Percentiles rank a stretch among this genome's conserved stretches.
Evolutionary conservation across 1,284 basidiomycete species (phyloP).

Genomic region (Ganoderma lingzhi): DNA sequence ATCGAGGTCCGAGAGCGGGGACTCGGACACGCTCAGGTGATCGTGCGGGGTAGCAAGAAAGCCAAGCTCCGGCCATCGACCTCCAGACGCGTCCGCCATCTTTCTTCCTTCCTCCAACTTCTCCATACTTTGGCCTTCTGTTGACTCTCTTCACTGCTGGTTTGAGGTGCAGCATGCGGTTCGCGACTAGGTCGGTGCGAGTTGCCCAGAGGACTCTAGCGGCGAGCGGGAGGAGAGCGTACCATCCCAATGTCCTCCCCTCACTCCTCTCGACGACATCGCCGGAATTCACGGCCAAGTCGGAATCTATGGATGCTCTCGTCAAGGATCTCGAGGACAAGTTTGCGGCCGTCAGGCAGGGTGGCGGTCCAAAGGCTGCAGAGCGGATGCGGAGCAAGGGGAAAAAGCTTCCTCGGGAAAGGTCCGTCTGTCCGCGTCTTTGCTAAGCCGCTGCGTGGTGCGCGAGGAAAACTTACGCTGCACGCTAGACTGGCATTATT

Average conservation of each 20-base stretch:
- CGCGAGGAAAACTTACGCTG: background rate
- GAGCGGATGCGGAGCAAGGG: slow-evolving; percentile 83
- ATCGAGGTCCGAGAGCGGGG: background rate
- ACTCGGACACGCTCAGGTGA: slow-evolving; percentile 29
- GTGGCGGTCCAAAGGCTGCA: slow-evolving; percentile 74
- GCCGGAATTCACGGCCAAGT: slow-evolving; percentile 73
- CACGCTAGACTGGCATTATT: slow-evolving; percentile 63
- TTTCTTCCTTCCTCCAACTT: background rate
- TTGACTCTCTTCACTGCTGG: background rate
- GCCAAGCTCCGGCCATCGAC: slow-evolving; percentile 24
- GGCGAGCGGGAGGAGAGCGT: slow-evolving; percentile 40
- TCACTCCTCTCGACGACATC: slow-evolving; percentile 72
- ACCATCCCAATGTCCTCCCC: slow-evolving; percentile 79
- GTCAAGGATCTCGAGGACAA: slow-evolving; percentile 70
- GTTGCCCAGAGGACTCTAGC: slow-evolving; percentile 23
- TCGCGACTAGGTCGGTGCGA: slow-evolving; percentile 21
- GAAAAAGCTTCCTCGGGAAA: slow-evolving; percentile 88
- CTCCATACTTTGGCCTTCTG: background rate
- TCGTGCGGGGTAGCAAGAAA: slow-evolving; percentile 19
- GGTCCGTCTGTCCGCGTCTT: slow-evolving; percentile 53
- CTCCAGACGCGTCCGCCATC: background rate
- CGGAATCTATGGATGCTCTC: slow-evolving; percentile 72
- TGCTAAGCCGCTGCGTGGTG: background rate
- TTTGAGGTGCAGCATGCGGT: slow-evolving; percentile 17
- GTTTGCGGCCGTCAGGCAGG: slow-evolving; percentile 62